Base-by-base conservation (phyloP, 768 basidiomycete genomes). In the Sarcomyxa edulis region DNA sequence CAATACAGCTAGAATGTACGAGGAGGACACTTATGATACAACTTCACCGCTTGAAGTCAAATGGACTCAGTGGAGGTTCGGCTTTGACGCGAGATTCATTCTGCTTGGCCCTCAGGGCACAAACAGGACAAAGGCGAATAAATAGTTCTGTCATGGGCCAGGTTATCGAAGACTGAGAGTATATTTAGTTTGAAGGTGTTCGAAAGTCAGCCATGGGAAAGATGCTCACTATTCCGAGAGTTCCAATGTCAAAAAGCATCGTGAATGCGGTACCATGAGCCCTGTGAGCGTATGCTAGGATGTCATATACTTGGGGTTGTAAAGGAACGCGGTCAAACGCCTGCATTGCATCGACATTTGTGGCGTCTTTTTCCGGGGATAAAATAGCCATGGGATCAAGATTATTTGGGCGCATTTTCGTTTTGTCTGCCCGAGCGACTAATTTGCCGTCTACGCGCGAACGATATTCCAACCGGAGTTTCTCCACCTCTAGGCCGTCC, bases 111-210 rank as follows among this genome's bases (percentile, higher is more conserved):
- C 41, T 53, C 24, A 61, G 47, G 26, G 50, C 59, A 48, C 69
- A 71, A 5, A 65, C 47, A 19, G 81, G 82, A 48, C 82, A 84
- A 28, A 82, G 56, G 22, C 69, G 71, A 27, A 69, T 62, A 56
- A 84, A 84, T 25, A 76, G 69, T 53, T 84, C 82, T 5, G 75
- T 69, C 78, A 84, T 84, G 3, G 82, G 78, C 81, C 80, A 84
- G 6, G 81, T 83, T 39, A 84, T 71, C 16, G 65, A 66, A 19
- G 78, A 72, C 82, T 84, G 48, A 23, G 22, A 34, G 40, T n/a
- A n/a, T n/a, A n/a, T n/a, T n/a, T n/a, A n/a, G 24, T 27, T 35
- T n/a, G 23, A 37, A 35, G 34, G 16, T 10, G 5, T 7, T 18
- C 25, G 30, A 34, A 8, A 5, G 35, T 1, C 29, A 44, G 7